These are phyloP conservation scores for Pythium chondricola DNA, from an alignment of 352 stramenopile genomes.

Conservation along the genomic window DNA sequence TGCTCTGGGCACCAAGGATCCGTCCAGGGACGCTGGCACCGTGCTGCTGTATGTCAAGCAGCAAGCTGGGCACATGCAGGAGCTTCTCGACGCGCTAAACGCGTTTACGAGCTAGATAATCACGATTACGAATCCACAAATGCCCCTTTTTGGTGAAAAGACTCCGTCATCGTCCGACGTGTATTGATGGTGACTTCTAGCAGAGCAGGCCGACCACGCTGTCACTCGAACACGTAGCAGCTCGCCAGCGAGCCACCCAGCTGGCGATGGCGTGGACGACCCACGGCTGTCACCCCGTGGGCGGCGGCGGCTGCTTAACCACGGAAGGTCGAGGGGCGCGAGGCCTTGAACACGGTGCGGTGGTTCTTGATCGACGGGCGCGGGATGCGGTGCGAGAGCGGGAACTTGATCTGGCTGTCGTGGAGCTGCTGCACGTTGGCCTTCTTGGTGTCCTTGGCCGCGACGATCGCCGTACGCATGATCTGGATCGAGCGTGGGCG, in stretches of 20 bases:
- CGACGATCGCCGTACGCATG: conserved; percentile 96
- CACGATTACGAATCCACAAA: too few relatives aligned
- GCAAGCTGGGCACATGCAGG: conserved; percentile 1
- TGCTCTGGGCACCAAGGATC: background rate
- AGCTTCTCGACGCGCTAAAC: background rate
- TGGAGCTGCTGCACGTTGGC: conserved; percentile 96
- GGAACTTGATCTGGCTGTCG: conserved; percentile 97
- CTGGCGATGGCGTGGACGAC: too few relatives aligned
- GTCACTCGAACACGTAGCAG: background rate
- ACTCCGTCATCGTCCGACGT: conserved; percentile 20
- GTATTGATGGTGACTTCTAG: conserved; percentile 10
- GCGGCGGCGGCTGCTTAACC: conserved; percentile 92
- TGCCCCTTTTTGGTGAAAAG: too few relatives aligned
- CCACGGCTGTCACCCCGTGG: too few relatives aligned
- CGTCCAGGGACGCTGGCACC: too few relatives aligned
- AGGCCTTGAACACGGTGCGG: conserved; percentile 95
- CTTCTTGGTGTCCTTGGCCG: conserved; percentile 95
- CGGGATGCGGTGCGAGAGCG: conserved; percentile 94
- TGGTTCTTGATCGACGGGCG: conserved; percentile 93
- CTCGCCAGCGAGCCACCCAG: background rate
- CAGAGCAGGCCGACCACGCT: conserved; percentile 1
- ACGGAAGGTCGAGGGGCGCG: conserved; percentile 96
- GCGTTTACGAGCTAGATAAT: too few relatives aligned
- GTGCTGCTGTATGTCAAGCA: conserved; percentile 5
- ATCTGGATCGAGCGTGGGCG: conserved; percentile 99